Conservation (phyloP, 768 basidiomycete genomes). For the Lenzites betulinus region DNA sequence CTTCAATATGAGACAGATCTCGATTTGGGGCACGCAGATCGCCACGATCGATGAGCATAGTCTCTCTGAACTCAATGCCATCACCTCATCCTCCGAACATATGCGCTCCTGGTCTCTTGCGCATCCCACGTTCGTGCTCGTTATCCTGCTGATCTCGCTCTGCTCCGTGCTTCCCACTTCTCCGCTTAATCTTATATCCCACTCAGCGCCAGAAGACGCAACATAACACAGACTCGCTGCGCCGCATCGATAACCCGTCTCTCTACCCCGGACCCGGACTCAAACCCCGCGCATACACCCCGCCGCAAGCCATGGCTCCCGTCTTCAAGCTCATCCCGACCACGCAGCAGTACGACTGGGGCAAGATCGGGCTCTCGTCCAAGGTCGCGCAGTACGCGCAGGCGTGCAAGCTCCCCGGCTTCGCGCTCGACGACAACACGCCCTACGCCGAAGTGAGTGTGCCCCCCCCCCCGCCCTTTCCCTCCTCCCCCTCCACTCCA, state of each 20-base stretch:
- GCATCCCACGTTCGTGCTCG: too few relatives aligned
- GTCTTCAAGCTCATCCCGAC: slow-evolving; percentile 86
- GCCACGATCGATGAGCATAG: not conserved
- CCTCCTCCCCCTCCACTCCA: not conserved
- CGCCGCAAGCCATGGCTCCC: slow-evolving; percentile 13
- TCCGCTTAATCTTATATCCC: not conserved
- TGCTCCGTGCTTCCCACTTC: too few relatives aligned
- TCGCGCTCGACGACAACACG: slow-evolving; percentile 64
- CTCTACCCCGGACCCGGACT: not conserved
- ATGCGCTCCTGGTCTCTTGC: too few relatives aligned
- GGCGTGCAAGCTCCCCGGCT: slow-evolving; percentile 60
- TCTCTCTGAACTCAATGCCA: not conserved
- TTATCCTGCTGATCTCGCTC: too few relatives aligned
- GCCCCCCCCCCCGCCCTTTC: not conserved
- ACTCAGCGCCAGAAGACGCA: not conserved
- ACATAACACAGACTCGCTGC: not conserved
- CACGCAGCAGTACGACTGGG: slow-evolving; percentile 94
- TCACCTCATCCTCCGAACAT: not conserved
- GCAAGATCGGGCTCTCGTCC: slow-evolving; percentile 75
- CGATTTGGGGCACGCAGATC: slow-evolving; percentile 6
- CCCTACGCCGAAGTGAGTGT: slow-evolving; percentile 90
- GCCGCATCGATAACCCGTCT: not conserved
- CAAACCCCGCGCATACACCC: not conserved
- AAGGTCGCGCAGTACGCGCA: slow-evolving; percentile 87
- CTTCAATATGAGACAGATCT: not conserved